A percentile compares a stretch with the other conserved stretches of the same genome.
Evolutionary conservation across 495 filamentous ascomycete genomes (phyloP).

Genomic region (Astrothelium subdiscretum): DNA sequence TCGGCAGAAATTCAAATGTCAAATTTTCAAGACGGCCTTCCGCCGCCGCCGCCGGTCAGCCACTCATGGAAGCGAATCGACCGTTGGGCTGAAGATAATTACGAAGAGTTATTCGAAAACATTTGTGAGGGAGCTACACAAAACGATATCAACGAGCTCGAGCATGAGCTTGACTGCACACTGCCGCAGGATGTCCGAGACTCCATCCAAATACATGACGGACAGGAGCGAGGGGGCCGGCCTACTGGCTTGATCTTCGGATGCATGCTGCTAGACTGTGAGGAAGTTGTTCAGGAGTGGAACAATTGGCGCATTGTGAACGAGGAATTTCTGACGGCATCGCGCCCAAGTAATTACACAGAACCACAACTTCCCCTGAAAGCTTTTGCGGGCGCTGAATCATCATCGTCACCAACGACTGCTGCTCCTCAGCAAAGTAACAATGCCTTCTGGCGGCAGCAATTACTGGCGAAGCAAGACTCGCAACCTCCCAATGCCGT

Average conservation of each 20-base stretch:
- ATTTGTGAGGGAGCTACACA: constrained; percentile 79
- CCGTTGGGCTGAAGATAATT: constrained; percentile 86
- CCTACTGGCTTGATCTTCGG: constrained; percentile 91
- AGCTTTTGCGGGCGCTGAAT: constrained; percentile 52
- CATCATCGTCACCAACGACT: constrained; percentile 28
- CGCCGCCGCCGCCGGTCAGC: constrained; percentile 72
- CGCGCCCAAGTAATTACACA: constrained; percentile 33
- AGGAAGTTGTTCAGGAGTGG: constrained; percentile 98
- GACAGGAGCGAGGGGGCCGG: constrained; percentile 83
- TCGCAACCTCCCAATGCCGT: constrained; percentile 77
- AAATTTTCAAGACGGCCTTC: constrained; percentile 81
- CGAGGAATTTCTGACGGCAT: constrained; percentile 61
- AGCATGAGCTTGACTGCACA: constrained; percentile 91
- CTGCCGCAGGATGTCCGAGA: constrained; percentile 89
- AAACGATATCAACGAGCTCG: constrained; percentile 94
- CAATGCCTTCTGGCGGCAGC: constrained; percentile 68
- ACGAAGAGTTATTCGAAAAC: constrained; percentile 87
- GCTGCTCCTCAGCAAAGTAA: constrained; percentile 29
- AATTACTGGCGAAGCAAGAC: constrained; percentile 73
- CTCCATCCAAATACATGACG: constrained; percentile 82
- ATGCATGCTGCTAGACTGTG: constrained; percentile 91
- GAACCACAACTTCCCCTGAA: constrained; percentile 52
- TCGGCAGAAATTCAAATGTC: constrained; percentile 90
- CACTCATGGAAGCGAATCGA: constrained; percentile 95
- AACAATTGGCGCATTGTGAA: constrained; percentile 91